phyloP scores from a whole-genome alignment of 805 yeast species.

The Ogataea parapolymorpha region DNA sequence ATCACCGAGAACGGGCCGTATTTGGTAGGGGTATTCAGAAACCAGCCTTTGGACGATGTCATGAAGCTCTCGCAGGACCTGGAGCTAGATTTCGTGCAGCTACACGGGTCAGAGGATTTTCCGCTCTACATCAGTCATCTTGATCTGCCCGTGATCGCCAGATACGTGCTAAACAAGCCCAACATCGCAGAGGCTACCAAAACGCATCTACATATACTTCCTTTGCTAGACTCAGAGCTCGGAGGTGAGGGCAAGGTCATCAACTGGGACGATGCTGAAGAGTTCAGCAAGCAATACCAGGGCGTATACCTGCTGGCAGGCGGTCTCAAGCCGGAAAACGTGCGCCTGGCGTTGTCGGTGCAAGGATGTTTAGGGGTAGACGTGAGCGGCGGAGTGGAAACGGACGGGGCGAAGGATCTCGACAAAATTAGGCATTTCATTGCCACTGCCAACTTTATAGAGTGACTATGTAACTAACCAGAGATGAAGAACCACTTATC shows the following conservation, averaged over 20 bases:
- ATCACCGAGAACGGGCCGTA: slow-evolving; percentile 51
- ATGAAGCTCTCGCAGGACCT: slow-evolving; percentile 39
- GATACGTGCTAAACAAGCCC: slow-evolving; percentile 63
- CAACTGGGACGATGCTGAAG: slow-evolving; percentile 59
- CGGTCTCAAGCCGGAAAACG: slow-evolving; percentile 78
- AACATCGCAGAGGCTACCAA: slow-evolving; percentile 23
- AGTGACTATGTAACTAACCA: slow-evolving; percentile 37
- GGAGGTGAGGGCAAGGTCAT: slow-evolving; percentile 91
- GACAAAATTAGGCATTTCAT: slow-evolving; percentile 61
- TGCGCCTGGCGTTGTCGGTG: slow-evolving; percentile 46
- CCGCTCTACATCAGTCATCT: slow-evolving; percentile 39
- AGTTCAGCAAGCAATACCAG: slow-evolving; percentile 31
- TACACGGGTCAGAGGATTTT: slow-evolving; percentile 75
- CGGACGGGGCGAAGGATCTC: slow-evolving; percentile 67
- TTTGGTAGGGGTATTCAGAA: slow-evolving; percentile 86
- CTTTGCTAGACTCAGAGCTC: slow-evolving; percentile 78
- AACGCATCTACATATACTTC: slow-evolving; percentile 43
- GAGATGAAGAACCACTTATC: slow-evolving; percentile 99
- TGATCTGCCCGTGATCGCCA: slow-evolving; percentile 61
- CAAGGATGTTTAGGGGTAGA: slow-evolving; percentile 83
- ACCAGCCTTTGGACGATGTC: slow-evolving; percentile 70
- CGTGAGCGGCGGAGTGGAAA: slow-evolving; percentile 94
- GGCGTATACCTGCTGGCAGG: slow-evolving; percentile 75
- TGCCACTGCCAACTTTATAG: slow-evolving; percentile 38
- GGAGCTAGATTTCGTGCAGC: slow-evolving; percentile 73